Evolutionary conservation across 129 eudicot species (phyloP).

Genomic region (Ambrosia artemisiifolia): DNA sequence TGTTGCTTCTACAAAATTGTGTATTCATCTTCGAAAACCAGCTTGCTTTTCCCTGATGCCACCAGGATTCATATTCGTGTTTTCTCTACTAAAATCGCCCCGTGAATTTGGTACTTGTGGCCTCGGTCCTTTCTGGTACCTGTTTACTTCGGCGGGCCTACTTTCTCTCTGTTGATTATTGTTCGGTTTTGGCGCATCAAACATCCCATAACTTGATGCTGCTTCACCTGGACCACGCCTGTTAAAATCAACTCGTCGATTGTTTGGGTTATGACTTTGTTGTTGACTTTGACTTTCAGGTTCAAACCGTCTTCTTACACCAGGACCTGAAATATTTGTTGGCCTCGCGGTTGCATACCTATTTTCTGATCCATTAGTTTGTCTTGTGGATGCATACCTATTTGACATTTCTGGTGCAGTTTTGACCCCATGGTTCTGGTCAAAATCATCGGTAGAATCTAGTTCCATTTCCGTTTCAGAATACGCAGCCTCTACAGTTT

Average conservation of each 20-base stretch:
- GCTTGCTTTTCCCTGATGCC: conserved; percentile 21
- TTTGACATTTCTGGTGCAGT: conserved; percentile 34
- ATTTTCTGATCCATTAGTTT: conserved; percentile 9
- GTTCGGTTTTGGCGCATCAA: conserved; percentile 22
- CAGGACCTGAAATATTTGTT: not conserved
- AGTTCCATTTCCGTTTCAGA: conserved; percentile 21
- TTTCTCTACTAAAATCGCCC: conserved; percentile 32
- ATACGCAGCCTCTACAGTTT: conserved; percentile 12
- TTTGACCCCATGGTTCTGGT: conserved; percentile 10
- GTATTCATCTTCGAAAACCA: conserved; percentile 26
- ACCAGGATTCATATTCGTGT: conserved; percentile 24
- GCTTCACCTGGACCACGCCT: conserved; percentile 21
- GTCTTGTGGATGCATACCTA: conserved; percentile 25
- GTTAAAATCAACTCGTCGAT: conserved; percentile 16
- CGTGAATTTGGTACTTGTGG: conserved; percentile 15
- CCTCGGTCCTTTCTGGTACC: conserved; percentile 45
- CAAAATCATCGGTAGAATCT: conserved; percentile 32
- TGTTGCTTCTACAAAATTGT: conserved; percentile 22
- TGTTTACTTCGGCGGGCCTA: conserved; percentile 34
- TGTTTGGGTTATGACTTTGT: conserved; percentile 21
- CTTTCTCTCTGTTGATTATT: conserved; percentile 12
- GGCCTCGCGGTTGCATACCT: conserved; percentile 21
- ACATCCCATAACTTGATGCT: conserved; percentile 40
- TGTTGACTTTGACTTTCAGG: conserved; percentile 26
- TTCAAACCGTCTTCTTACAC: conserved; percentile 23